Conservation (phyloP, 768 basidiomycete genomes). For the Hypsizygus marmoreus region DNA sequence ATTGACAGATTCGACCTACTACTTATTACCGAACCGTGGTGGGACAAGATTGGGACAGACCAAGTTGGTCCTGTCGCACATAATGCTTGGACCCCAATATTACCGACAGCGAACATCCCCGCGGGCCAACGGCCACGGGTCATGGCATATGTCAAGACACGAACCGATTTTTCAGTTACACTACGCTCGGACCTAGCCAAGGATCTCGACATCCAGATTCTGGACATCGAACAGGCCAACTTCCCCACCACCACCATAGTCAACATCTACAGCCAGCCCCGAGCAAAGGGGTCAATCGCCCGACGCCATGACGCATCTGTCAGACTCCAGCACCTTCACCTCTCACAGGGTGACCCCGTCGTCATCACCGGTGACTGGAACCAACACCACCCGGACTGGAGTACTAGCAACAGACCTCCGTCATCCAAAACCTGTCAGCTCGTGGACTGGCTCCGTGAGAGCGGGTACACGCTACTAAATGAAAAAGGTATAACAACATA, state of each 20-base stretch:
- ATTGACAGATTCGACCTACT: slow-evolving; percentile 22
- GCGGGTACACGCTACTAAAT: too few relatives aligned
- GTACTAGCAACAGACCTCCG: not conserved
- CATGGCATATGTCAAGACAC: slow-evolving; percentile 18
- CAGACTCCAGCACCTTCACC: not conserved
- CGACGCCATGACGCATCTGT: not conserved
- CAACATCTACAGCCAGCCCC: slow-evolving; percentile 3
- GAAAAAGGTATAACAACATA: too few relatives aligned
- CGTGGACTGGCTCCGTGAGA: too few relatives aligned
- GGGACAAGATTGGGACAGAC: slow-evolving; percentile 20
- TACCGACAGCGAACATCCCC: not conserved
- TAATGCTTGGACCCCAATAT: slow-evolving; percentile 17
- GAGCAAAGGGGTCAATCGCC: not conserved
- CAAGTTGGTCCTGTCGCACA: slow-evolving; percentile 6
- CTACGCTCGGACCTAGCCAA: slow-evolving; percentile 23
- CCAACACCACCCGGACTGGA: slow-evolving; percentile 4
- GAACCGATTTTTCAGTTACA: slow-evolving; percentile 21
- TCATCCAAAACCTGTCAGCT: not conserved
- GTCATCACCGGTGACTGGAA: slow-evolving; percentile 7
- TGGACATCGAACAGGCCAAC: slow-evolving; percentile 20
- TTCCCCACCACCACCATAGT: slow-evolving; percentile 5
- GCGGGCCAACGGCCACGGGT: slow-evolving; percentile 12
- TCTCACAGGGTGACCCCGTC: not conserved
- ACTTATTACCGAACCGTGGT: slow-evolving; percentile 26
- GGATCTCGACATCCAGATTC: slow-evolving; percentile 23